phyloP scores from a whole-genome alignment of 257 asterid species.

The Przewalskia tangutica region DNA sequence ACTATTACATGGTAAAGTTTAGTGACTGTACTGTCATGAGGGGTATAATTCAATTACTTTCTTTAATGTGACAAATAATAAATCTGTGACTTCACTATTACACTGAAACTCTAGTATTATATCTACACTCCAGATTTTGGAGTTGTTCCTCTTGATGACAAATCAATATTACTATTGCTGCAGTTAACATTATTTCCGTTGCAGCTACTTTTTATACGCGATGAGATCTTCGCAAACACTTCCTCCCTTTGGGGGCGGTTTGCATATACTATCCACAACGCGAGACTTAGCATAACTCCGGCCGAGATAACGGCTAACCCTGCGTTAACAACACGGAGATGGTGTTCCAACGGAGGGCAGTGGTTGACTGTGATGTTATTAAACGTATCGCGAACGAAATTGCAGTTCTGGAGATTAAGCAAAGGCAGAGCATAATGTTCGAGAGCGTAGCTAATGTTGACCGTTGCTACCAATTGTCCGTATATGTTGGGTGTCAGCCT shows the following conservation, averaged over 20 bases:
- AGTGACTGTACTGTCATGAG: too few relatives aligned
- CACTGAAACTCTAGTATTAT: not conserved
- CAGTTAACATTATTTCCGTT: conserved; percentile 19
- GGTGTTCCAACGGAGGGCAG: conserved; percentile 64
- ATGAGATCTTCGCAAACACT: conserved; percentile 71
- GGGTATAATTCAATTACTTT: too few relatives aligned
- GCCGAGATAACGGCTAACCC: conserved; percentile 75
- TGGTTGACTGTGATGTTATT: conserved; percentile 50
- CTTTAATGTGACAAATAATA: too few relatives aligned
- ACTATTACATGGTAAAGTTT: too few relatives aligned
- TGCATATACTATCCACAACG: conserved; percentile 80
- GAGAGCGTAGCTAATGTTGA: conserved; percentile 76
- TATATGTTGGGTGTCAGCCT: conserved; percentile 48
- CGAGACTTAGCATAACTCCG: conserved; percentile 89
- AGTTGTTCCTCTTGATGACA: conserved; percentile 29
- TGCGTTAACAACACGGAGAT: conserved; percentile 50
- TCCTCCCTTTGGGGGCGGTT: conserved; percentile 99
- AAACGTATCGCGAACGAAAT: conserved; percentile 84
- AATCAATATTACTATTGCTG: conserved; percentile 3
- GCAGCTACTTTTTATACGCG: conserved; percentile 45
- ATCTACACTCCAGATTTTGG: conserved; percentile 39
- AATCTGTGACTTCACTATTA: too few relatives aligned
- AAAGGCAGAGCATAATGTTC: conserved; percentile 70
- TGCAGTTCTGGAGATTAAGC: conserved; percentile 72
- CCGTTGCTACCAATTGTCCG: conserved; percentile 42